Base-by-base conservation (phyloP, 257 asterid species). In the Cinchona pubescens region DNA sequence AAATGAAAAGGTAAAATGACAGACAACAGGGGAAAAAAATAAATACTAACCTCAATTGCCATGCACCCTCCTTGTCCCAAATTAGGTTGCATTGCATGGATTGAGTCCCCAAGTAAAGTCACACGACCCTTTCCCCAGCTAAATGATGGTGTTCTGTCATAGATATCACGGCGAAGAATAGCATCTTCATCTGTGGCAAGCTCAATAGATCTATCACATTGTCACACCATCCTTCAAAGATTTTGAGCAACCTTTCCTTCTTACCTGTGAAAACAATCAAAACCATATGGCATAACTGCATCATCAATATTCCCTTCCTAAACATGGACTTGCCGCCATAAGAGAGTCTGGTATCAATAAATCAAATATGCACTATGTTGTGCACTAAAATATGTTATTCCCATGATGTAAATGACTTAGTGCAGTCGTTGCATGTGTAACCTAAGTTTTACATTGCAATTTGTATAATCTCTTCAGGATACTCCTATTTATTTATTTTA, bases 41-140 rank as follows among this genome's bases (percentile, higher is more conserved):
- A 75, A 7, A 38, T 14, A 38, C 45, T 21, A 78, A 94, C 98
- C 96, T 95, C 99, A 60, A 95, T 95, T 77, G 99, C 98, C 99
- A 95, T 92, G 87, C 98, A 95, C 62, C 99, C 99, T 29, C 99
- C 99, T 83, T 95, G 99, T 55, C 99, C 99, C 89, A 95, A 87
- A 80, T 95, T 95, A 45, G 99, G 99, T 82, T 95, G 99, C 99
- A 95, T 95, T 21, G 98, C 99, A 74, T 95, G 99, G 79, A 95
- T 86, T 0, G 99, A 91, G 84, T 95, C 99, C 79, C 99, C 99
- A 21, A 95, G 96, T 87, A 95, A 84, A 27, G 97, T 95, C 63
- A 92, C 96, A 3, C 91, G 94, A 40, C 98, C 98, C 87, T 83
- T 95, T 78, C 98, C 99, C 99, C 99, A 92, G 34, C 86, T 83